Base-by-base conservation (phyloP, 2,329 filamentous ascomycete species). In the Cytospora chrysosperma region DNA sequence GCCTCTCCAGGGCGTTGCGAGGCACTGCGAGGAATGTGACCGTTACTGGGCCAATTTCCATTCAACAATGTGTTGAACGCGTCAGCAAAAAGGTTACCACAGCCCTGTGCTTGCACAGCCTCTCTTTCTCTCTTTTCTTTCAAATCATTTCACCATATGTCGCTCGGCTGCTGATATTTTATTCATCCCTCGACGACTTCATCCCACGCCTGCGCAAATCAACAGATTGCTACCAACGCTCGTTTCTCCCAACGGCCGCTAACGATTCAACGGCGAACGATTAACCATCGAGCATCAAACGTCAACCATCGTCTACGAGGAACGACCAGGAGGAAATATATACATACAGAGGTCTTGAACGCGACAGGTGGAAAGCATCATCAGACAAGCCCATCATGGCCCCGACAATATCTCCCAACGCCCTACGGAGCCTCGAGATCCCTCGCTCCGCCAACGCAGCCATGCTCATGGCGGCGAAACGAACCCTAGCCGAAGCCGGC, bases 341-440 rank as follows among this genome's bases (percentile, higher is more conserved):
- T 12, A 32, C 12, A n/a, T n/a, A 27, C 8, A 37, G 27, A 19
- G 15, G 2, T 19, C 26, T 19, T 21, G n/a, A 52, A 26, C 8
- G 24, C 21, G 28, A 27, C 24, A 28, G 26, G 8, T 4, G 13
- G 2, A 2, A 59, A 12, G 8, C n/a, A 34, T 30, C 50, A 53
- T 32, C 50, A 19, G n/a, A 54, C 13, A 54, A n/a, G 24, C 50
- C 59, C 57, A 49, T 19, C 12, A 66, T 66, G 65, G 65, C 59
- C 4, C 63, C 61, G 0, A 40, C 61, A 19, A 28, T 53, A 24
- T n/a, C 47, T 27, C 24, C 60, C 5, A 26, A 47, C 21, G 13
- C 60, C 15, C 56, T 65, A 15, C 50, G 51, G 19, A 32, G 63
- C 55, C 60, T 65, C 51, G 56, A 63, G 8, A 47, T 63, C 30